Evolutionary conservation across 2,329 filamentous ascomycete species (phyloP), one percentile per base, ranked within the genome.

Genomic region (Coniochaeta pulveracea): DNA sequence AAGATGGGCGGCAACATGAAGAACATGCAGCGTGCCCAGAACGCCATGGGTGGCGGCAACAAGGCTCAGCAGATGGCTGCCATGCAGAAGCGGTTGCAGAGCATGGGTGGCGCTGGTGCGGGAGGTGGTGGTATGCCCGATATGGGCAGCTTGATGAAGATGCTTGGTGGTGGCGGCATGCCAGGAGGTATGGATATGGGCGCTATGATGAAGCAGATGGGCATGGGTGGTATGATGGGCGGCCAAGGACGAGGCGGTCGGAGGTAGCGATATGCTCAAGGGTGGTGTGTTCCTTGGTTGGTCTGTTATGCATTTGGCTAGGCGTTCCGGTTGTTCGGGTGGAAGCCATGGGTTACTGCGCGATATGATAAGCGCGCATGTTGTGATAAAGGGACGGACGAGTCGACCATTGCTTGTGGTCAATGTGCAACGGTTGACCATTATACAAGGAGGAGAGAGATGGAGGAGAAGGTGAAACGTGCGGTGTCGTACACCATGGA

Each of bases 1-100:
- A 93, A 93, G 64, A 93, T 98, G 76, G 89, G 91, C 37, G 88
- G 88, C 24, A 88, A 85, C 54, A 93, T 94, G 81, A 91, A 91
- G 63, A 93, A 95, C 54, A 93, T 96, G 80, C 85, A 95, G 56
- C 78, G 80, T 33, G 88, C 88, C 1, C 88, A 96, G 58, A 81
- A 82, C 35, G 85, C 84, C 42, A 85, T 95, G 78, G 84, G 80
- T 18, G 86, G 88, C 27, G 83, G 79, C 19, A 94, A 94, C 60
- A 89, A 91, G 57, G 75, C 85, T 19, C 85, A 94, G 54, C 89
- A 96, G 58, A 73, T 96, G 61, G 88, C 88, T 0, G 89, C 91
- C 3, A 93, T 96, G 86, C 91, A 98, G 63, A 94, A 94, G 63
- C 71, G 88, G 10, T 66, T 98, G 61, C 83, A 88, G 52, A 85